Evolutionary conservation across 306 rosid species (phyloP), one percentile per base, ranked within the genome.

Genomic region (Sindora glabra): DNA sequence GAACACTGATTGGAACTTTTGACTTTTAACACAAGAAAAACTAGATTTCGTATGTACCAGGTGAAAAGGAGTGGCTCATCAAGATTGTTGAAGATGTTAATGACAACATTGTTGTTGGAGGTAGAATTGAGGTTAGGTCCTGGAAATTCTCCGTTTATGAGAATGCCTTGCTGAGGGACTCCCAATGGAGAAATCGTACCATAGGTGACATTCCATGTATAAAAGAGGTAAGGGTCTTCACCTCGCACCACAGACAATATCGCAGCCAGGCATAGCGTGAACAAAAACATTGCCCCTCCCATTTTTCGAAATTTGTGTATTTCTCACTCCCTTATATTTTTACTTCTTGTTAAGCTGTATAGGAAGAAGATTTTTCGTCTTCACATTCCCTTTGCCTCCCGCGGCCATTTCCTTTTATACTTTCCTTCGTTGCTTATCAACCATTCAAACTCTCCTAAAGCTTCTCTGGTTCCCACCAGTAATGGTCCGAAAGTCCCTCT

Each of bases 111-210:
- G 64, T 81, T 74, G 72, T 81, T 81, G 58, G 84, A 40, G 45
- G 84, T 74, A 54, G 79, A 74, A 39, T 82, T 82, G 46, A 82
- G 71, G 51, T 72, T 72, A 39, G 87, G 87, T 8, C 84, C 84
- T 0, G 87, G 87, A 46, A 78, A 82, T 53, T 72, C 53, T 8
- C 81, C 87, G 23, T 82, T 82, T 47, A 82, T 78, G 48, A 82
- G 81, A 52, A 82, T 78, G 47, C 62, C 87, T 72, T 78, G 84
- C 30, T 78, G 84, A 8, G 82, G 82, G 1, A 72, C 70, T 14
- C 84, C 88, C 15, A 78, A 33, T 2, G 84, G 88, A 27, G 88
- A 75, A 45, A 82, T 40, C 42, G 88, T 64, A 30, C 81, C 89
- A 34, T 79, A 64, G 21, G 76, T 73, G 62, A 83, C 55, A 2